These are phyloP conservation scores for Yamadazyma membranifaciens DNA, from an alignment of 1,139 yeast species.

Conservation along the genomic window DNA sequence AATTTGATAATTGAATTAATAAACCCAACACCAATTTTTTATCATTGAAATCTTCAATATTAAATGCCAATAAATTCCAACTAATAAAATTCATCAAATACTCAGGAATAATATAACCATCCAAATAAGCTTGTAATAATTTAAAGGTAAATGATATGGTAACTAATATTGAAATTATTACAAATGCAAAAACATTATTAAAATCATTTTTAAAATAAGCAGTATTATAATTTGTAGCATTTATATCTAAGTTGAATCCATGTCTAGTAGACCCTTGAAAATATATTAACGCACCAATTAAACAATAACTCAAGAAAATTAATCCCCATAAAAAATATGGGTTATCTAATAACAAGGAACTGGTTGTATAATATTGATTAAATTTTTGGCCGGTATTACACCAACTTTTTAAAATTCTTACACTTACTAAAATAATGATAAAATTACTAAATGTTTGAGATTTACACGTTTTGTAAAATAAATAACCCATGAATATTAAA, in stretches of 20 bases:
- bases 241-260: conserved; percentile 14
- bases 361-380: conserved; percentile 42
- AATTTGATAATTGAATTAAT: conserved; percentile 27
- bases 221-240: conserved; percentile 7
- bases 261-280: conserved; percentile 27
- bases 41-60: conserved; percentile 19
- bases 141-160: conserved; percentile 56
- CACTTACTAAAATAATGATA: conserved; percentile 32
- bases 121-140: conserved; percentile 50
- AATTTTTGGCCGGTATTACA: conserved; percentile 87
- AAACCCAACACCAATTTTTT: conserved; percentile 26
- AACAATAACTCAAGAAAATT: conserved; percentile 39
- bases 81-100: conserved; percentile 29
- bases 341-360: conserved; percentile 42
- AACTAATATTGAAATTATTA: conserved; percentile 35
- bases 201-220: conserved; percentile 14
- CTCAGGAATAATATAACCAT: conserved; percentile 51
- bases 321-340: conserved; percentile 47
- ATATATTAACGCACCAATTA: conserved; percentile 21
- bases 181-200: conserved; percentile 32
- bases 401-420: conserved; percentile 79
- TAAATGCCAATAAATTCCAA: conserved; percentile 30
- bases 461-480: conserved; percentile 10
- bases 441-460: conserved; percentile 17
- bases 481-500: conserved; percentile 24